These are phyloP conservation scores for Blepharisma stoltei DNA, from an alignment of 73 alveolate genomes.

Conservation along the genomic window DNA sequence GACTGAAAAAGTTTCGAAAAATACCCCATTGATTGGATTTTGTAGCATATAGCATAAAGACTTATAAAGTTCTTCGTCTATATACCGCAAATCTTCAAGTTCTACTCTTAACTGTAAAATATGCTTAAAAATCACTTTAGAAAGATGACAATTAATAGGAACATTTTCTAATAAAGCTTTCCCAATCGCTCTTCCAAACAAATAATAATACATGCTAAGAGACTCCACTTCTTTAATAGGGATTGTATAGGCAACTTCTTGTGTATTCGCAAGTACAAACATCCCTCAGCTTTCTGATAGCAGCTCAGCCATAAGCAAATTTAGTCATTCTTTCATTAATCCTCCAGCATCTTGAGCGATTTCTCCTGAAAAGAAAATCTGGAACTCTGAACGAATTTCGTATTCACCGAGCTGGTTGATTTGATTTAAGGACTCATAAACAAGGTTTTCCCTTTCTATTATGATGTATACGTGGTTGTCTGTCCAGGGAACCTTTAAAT, in stretches of 20 bases:
- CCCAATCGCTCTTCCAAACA: conserved; percentile 74
- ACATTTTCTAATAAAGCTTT: conserved; percentile 68
- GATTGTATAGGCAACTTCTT: conserved; percentile 48
- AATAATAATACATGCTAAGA: conserved; percentile 29
- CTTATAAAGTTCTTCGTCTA: conserved; percentile 12
- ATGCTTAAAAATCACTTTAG: conserved; percentile 58
- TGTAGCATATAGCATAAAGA: conserved; percentile 31
- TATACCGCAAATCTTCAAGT: conserved; percentile 36
- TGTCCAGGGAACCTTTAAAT: conserved; percentile 54
- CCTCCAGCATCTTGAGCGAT: conserved; percentile 82
- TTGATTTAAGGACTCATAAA: conserved; percentile 56
- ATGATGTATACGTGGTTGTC: conserved; percentile 51
- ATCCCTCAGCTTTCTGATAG: conserved; percentile 52
- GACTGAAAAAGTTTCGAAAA: conserved; percentile 33
- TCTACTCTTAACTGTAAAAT: conserved; percentile 41
- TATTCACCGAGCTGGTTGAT: conserved; percentile 40
- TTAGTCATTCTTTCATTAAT: conserved; percentile 69
- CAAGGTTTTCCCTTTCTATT: conserved; percentile 64
- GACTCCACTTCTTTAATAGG: conserved; percentile 15
- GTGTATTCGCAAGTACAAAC: conserved; percentile 58
- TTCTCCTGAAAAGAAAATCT: conserved; percentile 65
- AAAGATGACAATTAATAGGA: conserved; percentile 71
- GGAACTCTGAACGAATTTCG: conserved; percentile 62
- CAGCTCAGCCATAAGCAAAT: conserved; percentile 56
- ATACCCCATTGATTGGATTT: conserved; percentile 55